Evolutionary conservation across 805 yeast species (phyloP).

Genomic region (Candida vaughaniae): DNA sequence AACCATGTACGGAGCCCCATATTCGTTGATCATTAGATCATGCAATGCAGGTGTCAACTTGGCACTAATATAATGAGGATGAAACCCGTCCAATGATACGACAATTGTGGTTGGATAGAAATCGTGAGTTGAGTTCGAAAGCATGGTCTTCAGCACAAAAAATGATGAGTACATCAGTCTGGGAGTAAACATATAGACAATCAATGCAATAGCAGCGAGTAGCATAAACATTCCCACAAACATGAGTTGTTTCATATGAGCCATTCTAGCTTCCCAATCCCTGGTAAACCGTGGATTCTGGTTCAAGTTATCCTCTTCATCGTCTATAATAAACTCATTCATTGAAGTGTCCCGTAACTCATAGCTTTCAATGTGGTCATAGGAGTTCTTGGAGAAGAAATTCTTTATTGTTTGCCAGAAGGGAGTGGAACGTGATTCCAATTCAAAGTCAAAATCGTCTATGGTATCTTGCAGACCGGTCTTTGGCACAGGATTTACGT

Average conservation of each 20-base stretch:
- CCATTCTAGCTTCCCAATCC: too few relatives aligned
- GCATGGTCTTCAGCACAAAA: constrained; percentile 17
- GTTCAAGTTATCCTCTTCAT: constrained; percentile 1
- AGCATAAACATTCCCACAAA: too few relatives aligned
- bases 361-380: constrained; percentile 12
- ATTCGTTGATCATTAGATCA: constrained; percentile 48
- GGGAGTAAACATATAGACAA: too few relatives aligned
- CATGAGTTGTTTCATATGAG: too few relatives aligned
- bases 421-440: background rate
- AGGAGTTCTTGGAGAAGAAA: constrained; percentile 2
- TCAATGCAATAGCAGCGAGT: too few relatives aligned
- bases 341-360: constrained; percentile 9
- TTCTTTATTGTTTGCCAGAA: constrained; percentile 3
- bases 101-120: constrained; percentile 80
- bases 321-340: constrained; percentile 1
- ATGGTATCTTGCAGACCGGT: background rate
- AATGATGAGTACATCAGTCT: background rate
- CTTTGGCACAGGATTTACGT: background rate
- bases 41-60: constrained; percentile 71
- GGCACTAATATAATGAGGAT: constrained; percentile 77
- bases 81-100: constrained; percentile 85
- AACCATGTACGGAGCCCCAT: constrained; percentile 76
- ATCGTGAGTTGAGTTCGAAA: constrained; percentile 62
- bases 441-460: constrained; percentile 13
- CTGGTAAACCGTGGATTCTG: background rate